These are phyloP conservation scores for Aciculosporium take DNA, from an alignment of 2,329 filamentous ascomycete genomes.

Conservation along the genomic window DNA sequence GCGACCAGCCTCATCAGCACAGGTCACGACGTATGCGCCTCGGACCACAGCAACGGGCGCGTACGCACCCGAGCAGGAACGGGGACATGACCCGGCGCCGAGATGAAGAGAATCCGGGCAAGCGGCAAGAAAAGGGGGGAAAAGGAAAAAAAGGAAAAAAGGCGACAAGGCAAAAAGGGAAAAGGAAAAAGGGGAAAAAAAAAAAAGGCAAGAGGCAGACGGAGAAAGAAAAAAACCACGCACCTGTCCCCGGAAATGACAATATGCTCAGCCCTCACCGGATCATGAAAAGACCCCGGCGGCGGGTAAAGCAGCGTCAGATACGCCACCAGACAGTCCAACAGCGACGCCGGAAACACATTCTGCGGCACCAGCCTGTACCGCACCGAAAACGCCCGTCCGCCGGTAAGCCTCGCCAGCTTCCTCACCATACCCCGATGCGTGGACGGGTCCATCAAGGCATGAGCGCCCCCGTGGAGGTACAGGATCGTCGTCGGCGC, in stretches of 20 bases:
- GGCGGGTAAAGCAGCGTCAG: conserved; percentile 60
- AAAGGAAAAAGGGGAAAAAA: no score
- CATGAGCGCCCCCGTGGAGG: conserved; percentile 66
- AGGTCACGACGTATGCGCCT: no score
- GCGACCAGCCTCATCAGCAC: no score
- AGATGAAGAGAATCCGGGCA: neutral
- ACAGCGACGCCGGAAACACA: conserved; percentile 58
- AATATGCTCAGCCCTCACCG: conserved; percentile 51
- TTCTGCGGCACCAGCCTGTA: conserved; percentile 64
- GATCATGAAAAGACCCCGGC: conserved; percentile 47
- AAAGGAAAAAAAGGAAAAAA: neutral
- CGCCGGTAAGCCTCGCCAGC: conserved; percentile 51
- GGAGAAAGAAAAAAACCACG: conserved; percentile 3
- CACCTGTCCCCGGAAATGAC: conserved; percentile 58
- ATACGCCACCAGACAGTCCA: conserved; percentile 62
- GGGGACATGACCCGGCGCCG: neutral
- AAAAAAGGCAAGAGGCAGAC: conserved; percentile 1
- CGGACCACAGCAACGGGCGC: no score
- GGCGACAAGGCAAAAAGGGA: neutral
- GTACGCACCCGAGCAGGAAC: no score
- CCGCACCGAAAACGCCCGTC: conserved; percentile 55
- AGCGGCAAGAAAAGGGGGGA: neutral
- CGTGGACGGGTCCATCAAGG: conserved; percentile 53
- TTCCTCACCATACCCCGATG: conserved; percentile 45
- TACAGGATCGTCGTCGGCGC: conserved; percentile 53